phyloP scores from a whole-genome alignment of 1,284 basidiomycete species.

The Tetrapyrgos nigripes region DNA sequence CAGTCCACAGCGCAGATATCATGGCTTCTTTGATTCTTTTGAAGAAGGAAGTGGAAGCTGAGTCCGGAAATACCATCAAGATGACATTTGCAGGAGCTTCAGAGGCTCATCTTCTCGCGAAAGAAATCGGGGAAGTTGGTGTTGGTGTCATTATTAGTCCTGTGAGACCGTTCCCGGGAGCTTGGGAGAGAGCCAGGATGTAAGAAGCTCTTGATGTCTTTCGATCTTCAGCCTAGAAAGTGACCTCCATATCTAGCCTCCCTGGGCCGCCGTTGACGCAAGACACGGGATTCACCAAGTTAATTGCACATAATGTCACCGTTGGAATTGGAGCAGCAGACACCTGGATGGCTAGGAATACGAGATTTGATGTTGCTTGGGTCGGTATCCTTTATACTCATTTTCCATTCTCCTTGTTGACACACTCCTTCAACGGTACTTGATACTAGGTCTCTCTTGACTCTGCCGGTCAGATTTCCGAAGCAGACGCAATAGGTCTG shows the following conservation, averaged over 20 bases:
- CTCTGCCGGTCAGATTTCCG: slow-evolving; percentile 47
- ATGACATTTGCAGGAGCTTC: slow-evolving; percentile 55
- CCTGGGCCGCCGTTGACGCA: slow-evolving; percentile 59
- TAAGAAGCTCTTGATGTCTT: slow-evolving; percentile 34
- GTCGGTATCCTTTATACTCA: slow-evolving; percentile 31
- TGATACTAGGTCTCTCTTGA: slow-evolving; percentile 32
- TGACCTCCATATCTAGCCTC: slow-evolving; percentile 1
- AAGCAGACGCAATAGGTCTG: slow-evolving; percentile 61
- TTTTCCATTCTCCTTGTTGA: background rate
- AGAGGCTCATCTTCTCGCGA: slow-evolving; percentile 62
- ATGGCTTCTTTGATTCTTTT: slow-evolving; percentile 71
- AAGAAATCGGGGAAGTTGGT: slow-evolving; percentile 56
- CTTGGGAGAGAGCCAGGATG: slow-evolving; percentile 57
- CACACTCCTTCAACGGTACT: too few species aligned
- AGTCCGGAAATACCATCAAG: slow-evolving; percentile 30
- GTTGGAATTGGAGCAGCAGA: slow-evolving; percentile 59
- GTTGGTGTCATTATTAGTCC: slow-evolving; percentile 63
- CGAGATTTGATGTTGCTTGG: slow-evolving; percentile 63
- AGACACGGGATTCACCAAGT: slow-evolving; percentile 49
- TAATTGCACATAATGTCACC: slow-evolving; percentile 55
- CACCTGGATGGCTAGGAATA: slow-evolving; percentile 55
- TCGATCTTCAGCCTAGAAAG: slow-evolving; percentile 23
- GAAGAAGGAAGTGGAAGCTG: slow-evolving; percentile 60
- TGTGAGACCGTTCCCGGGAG: slow-evolving; percentile 52
- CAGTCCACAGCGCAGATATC: slow-evolving; percentile 66